phyloP scores from a whole-genome alignment of 2,329 filamentous ascomycete species.

The Fusarium coffeatum region DNA sequence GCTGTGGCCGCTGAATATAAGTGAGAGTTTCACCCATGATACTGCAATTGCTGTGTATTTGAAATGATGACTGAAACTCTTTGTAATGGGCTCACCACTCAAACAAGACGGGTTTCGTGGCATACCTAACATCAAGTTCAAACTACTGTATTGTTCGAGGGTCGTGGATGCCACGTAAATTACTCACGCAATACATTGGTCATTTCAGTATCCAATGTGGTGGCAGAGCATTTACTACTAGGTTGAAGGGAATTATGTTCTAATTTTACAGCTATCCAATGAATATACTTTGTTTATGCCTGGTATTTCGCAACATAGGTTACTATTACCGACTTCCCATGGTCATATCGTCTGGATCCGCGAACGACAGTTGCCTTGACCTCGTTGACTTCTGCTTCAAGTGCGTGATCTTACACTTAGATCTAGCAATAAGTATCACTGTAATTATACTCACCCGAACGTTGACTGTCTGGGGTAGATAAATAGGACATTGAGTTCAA shows the following conservation, averaged over 20 bases:
- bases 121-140: not conserved
- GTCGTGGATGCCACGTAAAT: not conserved
- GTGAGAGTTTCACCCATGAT: conserved; percentile 2
- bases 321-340: no score
- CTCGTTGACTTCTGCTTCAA: no score
- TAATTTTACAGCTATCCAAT: not conserved
- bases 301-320: no score
- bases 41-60: conserved; percentile 1
- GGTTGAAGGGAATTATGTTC: not conserved
- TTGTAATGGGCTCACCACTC: not conserved
- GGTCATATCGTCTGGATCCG: no score
- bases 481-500: not conserved
- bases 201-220: not conserved
- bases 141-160: not conserved
- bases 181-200: not conserved
- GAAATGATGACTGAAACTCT: not conserved
- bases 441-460: not conserved
- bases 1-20: conserved; percentile 5
- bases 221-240: not conserved
- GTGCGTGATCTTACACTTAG: not conserved
- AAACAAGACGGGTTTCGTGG: not conserved
- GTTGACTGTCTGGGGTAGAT: not conserved
- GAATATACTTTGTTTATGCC: not conserved
- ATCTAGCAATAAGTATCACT: not conserved
- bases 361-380: no score